phyloP scores from a whole-genome alignment of 2,329 filamentous ascomycete genomes.

The Monascus ruber region DNA sequence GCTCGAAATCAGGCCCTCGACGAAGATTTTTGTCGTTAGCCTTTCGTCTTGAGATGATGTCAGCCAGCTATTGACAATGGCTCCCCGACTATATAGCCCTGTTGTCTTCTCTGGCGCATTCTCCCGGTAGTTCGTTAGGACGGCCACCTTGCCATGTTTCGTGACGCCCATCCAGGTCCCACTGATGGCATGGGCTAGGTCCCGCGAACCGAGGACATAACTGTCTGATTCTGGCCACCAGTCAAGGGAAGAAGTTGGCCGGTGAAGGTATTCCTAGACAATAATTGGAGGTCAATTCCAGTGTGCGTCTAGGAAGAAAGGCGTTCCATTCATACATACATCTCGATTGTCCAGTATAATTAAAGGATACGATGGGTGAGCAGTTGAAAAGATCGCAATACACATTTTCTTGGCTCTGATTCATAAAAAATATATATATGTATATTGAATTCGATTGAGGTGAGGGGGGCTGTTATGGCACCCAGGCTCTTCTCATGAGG shows the following conservation, averaged over 20 bases:
- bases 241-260: conserved; percentile 44
- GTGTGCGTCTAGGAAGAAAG: neutral
- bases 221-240: conserved; percentile 46
- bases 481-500: too few species aligned
- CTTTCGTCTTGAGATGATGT: conserved; percentile 27
- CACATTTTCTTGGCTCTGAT: conserved; percentile 42
- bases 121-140: conserved; percentile 52
- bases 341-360: conserved; percentile 60
- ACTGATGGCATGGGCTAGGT: conserved; percentile 44
- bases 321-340: conserved; percentile 19
- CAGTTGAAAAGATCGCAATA: conserved; percentile 56
- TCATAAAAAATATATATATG: neutral
- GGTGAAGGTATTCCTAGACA: conserved; percentile 44
- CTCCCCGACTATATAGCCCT: conserved; percentile 39
- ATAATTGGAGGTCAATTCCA: neutral
- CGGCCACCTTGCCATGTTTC: conserved; percentile 44
- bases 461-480: neutral
- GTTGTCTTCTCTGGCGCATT: conserved; percentile 31
- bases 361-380: conserved; percentile 57
- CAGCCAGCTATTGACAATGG: conserved; percentile 46
- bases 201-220: conserved; percentile 47
- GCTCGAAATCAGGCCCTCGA: conserved; percentile 38
- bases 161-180: conserved; percentile 54
- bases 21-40: conserved; percentile 38
- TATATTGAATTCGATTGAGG: neutral